Evolutionary conservation across 1,284 basidiomycete species (phyloP).

Genomic region (Papiliotrema laurentii): DNA sequence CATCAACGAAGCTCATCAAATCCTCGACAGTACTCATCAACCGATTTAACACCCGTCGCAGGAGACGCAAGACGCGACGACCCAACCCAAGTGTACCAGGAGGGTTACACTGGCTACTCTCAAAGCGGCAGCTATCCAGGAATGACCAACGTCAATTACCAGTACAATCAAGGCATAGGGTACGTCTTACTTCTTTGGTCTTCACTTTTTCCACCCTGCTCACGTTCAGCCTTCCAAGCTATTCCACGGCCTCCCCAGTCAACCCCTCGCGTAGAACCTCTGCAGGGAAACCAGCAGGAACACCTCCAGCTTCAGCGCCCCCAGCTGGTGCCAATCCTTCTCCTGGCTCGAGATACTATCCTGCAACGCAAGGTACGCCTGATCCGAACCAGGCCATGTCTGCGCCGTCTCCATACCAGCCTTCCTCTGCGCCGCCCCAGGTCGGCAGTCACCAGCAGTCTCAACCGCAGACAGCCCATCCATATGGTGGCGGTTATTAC

Average conservation of each 20-base stretch:
- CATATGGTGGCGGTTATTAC: conserved; percentile 20
- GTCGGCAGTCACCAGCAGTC: conserved; percentile 15
- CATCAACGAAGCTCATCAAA: too few relatives aligned
- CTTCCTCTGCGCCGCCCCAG: conserved; percentile 29
- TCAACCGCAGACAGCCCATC: conserved; percentile 25
- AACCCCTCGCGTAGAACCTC: conserved; percentile 27
- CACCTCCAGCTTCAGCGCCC: conserved; percentile 18
- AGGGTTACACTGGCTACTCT: too few relatives aligned
- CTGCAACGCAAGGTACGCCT: conserved; percentile 9
- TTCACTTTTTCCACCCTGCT: background rate
- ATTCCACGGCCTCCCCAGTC: conserved; percentile 18
- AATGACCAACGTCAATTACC: too few relatives aligned
- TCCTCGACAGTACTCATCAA: too few relatives aligned
- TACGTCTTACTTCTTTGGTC: conserved; percentile 11
- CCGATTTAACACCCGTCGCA: too few relatives aligned
- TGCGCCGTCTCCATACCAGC: conserved; percentile 21
- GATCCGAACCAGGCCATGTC: conserved; percentile 5
- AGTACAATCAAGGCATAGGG: conserved; percentile 23
- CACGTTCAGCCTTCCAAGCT: conserved; percentile 14
- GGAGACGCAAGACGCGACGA: too few relatives aligned
- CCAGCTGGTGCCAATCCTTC: conserved; percentile 20
- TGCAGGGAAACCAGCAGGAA: conserved; percentile 19
- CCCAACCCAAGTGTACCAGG: too few relatives aligned
- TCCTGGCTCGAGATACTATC: conserved; percentile 29
- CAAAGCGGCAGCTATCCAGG: too few relatives aligned